Percentiles rank a stretch among this genome's conserved stretches.
These are phyloP conservation scores for Apiotrichum akiyoshidainum DNA, from an alignment of 1,284 basidiomycete species.

Conservation along the genomic window DNA sequence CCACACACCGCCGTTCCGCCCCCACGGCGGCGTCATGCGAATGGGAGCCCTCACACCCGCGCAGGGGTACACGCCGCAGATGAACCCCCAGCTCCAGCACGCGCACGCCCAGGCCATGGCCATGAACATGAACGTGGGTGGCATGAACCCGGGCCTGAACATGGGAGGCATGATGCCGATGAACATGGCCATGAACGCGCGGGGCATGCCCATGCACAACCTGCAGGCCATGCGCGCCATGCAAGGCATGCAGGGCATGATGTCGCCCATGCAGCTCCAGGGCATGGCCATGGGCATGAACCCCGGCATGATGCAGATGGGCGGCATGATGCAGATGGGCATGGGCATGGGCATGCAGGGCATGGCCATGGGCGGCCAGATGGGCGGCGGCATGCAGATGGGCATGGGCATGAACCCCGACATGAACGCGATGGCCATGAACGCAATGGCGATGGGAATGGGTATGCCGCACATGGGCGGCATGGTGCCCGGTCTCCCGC, in stretches of 20 bases:
- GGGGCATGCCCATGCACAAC: neutral
- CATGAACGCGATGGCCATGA: constrained; percentile 10
- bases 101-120: constrained; percentile 22
- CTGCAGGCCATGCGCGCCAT: neutral
- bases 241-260: constrained; percentile 1
- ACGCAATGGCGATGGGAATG: constrained; percentile 2
- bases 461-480: neutral
- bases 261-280: neutral
- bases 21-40: constrained; percentile 13
- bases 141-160: neutral
- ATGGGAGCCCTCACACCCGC: constrained; percentile 17
- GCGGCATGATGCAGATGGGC: constrained; percentile 12
- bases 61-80: neutral
- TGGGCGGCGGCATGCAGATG: constrained; percentile 17
- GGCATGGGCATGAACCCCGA: constrained; percentile 6
- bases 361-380: constrained; percentile 6
- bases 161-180: constrained; percentile 3
- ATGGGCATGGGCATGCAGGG: constrained; percentile 4
- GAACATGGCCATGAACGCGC: neutral
- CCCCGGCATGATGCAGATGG: constrained; percentile 21
- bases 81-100: constrained; percentile 21
- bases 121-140: constrained; percentile 8
- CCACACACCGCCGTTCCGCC: constrained; percentile 6
- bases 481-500: neutral
- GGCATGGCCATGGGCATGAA: neutral